Base-by-base conservation (phyloP, 2,329 filamentous ascomycete genomes). In the Ceratocystis diversiconidia region DNA sequence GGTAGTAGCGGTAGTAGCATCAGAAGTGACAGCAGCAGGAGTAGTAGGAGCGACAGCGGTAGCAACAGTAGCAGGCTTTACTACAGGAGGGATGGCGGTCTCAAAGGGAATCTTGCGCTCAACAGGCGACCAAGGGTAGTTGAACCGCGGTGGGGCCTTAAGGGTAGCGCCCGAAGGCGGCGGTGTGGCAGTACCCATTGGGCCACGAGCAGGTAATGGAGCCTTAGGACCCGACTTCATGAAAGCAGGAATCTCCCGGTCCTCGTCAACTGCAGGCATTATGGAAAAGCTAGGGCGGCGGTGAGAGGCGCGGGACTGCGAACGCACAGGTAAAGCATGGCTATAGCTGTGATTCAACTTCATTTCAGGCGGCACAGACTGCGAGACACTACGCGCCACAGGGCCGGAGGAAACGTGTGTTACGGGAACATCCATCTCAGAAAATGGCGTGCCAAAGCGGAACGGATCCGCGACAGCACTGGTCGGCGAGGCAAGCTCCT, bases 341-440 rank as follows among this genome's bases (percentile, higher is more conserved):
- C 78, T 74, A 78, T 88, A 96, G 73, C 85, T 86, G 32, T 67
- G 66, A 30, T 67, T 67, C 4, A 67, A 28, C 5, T 60, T 50
- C 91, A 96, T 96, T 76, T 95, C 86, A 5, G 92, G 92, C 55
- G 92, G 92, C 0, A 96, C 92, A 4, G 92, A 96, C 74, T 96
- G 90, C 30, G 90, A 95, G 60, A 81, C 79, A 72, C 94, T 87
- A 62, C 92, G 87, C 57, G 87, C 81, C 41, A 95, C 79, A 5
- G 89, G 89, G 0, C 87, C 89, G 17, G 85, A 71, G 0, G 84
- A 83, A 55, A 92, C 79, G 2, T 86, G 82, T 0, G 89, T 94
- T 67, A 95, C 77, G 0, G 92, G 92, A 12, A 92, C 85, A 73
- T 96, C 92, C 80, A 92, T 87, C 72, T 95, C 91, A 1, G 92